These are phyloP conservation scores for Suillus brevipes DNA, from an alignment of 768 basidiomycete genomes.

Conservation along the genomic window DNA sequence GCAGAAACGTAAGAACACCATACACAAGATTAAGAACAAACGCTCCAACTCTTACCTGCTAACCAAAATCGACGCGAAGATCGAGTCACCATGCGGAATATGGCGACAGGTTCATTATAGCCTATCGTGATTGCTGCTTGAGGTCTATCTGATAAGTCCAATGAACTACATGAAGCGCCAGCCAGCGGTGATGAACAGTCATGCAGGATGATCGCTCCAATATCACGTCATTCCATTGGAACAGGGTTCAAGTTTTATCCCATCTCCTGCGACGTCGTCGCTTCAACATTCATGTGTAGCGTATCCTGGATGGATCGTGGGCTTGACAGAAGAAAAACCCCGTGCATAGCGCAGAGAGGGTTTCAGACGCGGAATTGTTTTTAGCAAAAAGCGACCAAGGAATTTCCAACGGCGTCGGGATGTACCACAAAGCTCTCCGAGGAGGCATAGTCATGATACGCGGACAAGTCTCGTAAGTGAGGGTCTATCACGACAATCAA, in stretches of 20 bases:
- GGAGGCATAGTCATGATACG: constrained; percentile 7
- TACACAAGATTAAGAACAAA: not conserved
- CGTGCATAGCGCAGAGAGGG: not conserved
- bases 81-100: not conserved
- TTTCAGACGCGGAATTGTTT: not conserved
- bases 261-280: not conserved
- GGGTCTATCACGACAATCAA: constrained; percentile 4
- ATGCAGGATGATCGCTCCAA: not conserved
- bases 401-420: constrained; percentile 4
- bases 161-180: not conserved
- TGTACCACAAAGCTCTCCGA: constrained; percentile 6
- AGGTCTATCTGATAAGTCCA: constrained; percentile 3
- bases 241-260: not conserved
- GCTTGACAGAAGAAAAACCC: not conserved
- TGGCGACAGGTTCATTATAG: not conserved
- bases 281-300: not conserved
- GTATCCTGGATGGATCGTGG: not conserved
- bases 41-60: not conserved
- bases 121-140: not conserved
- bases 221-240: not conserved
- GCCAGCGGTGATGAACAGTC: not conserved
- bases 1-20: not conserved
- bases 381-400: not conserved
- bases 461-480: constrained; percentile 12
- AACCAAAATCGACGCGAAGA: not conserved